phyloP scores from a whole-genome alignment of 768 basidiomycete genomes.

The Tulasnella sp. region DNA sequence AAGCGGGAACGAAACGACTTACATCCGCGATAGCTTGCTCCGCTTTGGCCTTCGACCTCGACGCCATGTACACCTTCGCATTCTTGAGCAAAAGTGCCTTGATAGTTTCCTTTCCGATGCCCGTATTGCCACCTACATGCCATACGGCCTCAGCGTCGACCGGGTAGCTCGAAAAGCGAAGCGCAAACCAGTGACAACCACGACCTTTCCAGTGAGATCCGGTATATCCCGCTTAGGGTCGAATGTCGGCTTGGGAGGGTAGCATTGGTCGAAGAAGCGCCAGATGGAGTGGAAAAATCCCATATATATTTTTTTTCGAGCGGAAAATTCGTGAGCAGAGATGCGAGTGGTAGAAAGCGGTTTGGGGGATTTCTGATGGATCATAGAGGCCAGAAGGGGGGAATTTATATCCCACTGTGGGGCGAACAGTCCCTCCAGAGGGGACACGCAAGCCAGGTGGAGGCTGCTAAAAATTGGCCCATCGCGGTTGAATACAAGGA shows the following conservation, averaged over 20 bases:
- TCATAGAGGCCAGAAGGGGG: not conserved
- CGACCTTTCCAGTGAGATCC: conserved; percentile 14
- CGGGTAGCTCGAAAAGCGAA: no score
- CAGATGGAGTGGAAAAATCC: not conserved
- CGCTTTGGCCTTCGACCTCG: conserved; percentile 13
- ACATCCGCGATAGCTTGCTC: conserved; percentile 15
- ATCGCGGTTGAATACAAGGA: not conserved
- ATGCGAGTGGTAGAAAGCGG: not conserved
- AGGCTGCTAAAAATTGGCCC: not conserved
- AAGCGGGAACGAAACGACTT: not conserved
- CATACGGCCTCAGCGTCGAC: no score
- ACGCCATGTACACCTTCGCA: conserved; percentile 21
- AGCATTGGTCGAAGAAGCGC: not conserved
- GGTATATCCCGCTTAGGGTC: conserved; percentile 9
- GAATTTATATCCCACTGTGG: not conserved
- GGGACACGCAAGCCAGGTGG: not conserved
- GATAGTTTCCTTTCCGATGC: conserved; percentile 14
- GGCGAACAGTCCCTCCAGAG: not conserved
- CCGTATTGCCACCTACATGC: conserved; percentile 7
- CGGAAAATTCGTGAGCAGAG: no score
- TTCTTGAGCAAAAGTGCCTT: conserved; percentile 17
- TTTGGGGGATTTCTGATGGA: not conserved
- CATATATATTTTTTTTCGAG: not conserved
- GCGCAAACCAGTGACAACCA: conserved; percentile 14
- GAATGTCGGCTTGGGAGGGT: conserved; percentile 7